Evolutionary conservation across 352 stramenopile species (phyloP).

Genomic region (Phytophthora palmivora): DNA sequence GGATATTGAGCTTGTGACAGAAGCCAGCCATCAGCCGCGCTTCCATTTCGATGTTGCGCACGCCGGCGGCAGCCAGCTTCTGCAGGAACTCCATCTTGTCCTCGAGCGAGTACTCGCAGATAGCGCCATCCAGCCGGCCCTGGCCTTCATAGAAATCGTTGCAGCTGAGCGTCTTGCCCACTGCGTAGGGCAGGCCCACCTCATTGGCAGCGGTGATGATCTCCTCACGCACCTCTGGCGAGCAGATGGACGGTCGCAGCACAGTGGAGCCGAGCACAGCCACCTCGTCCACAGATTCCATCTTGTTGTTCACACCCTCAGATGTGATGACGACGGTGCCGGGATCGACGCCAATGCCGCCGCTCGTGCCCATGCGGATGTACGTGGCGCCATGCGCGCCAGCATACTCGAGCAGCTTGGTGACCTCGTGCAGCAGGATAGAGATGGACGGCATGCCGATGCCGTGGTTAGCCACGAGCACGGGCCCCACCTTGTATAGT

Average conservation of each 20-base stretch:
- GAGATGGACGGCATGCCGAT: constrained; percentile 86
- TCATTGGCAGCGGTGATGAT: constrained; percentile 58
- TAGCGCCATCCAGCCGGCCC: constrained; percentile 81
- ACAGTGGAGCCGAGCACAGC: constrained; percentile 64
- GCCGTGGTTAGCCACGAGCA: constrained; percentile 83
- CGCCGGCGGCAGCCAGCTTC: constrained; percentile 52
- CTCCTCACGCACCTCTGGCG: constrained; percentile 57
- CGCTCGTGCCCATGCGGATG: constrained; percentile 86
- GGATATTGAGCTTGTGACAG: constrained; percentile 81
- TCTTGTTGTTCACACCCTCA: constrained; percentile 84
- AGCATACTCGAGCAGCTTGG: constrained; percentile 84
- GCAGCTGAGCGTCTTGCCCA: constrained; percentile 86
- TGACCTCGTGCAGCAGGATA: constrained; percentile 85
- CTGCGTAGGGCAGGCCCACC: constrained; percentile 57
- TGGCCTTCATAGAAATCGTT: constrained; percentile 90
- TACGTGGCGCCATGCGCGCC: constrained; percentile 60
- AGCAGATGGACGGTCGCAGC: constrained; percentile 62
- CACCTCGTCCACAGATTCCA: constrained; percentile 74
- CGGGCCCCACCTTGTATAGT: constrained; percentile 82
- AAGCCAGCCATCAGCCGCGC: constrained; percentile 74
- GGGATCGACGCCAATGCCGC: constrained; percentile 75
- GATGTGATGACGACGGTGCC: constrained; percentile 86
- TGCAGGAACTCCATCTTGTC: constrained; percentile 83
- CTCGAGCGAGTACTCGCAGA: constrained; percentile 81
- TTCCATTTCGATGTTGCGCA: constrained; percentile 91